A percentile compares a stretch with the other conserved stretches of the same genome.
Evolutionary conservation across 2,329 filamentous ascomycete genomes (phyloP).

Genomic region (Claviceps purpurea): DNA sequence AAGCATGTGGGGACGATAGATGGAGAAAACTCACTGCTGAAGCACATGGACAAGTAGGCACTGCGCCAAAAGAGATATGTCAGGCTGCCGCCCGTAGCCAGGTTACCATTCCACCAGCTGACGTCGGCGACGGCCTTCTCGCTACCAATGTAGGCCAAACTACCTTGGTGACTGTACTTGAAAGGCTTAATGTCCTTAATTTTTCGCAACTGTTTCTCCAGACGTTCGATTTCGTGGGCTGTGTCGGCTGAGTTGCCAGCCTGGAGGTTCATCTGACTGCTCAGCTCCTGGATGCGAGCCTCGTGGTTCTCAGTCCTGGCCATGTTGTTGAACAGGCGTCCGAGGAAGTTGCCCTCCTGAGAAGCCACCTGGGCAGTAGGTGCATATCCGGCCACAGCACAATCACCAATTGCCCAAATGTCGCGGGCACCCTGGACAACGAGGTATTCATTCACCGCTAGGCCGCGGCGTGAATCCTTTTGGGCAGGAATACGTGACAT

Average conservation of each 20-base stretch:
- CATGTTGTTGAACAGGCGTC: slow-evolving; percentile 96
- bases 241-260: slow-evolving; percentile 54
- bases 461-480: slow-evolving; percentile 84
- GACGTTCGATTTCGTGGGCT: slow-evolving; percentile 63
- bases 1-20: neutral
- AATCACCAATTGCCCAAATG: slow-evolving; percentile 97
- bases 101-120: slow-evolving; percentile 92
- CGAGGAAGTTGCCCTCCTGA: slow-evolving; percentile 92
- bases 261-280: slow-evolving; percentile 45
- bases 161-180: slow-evolving; percentile 96
- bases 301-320: slow-evolving; percentile 84
- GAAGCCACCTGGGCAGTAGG: slow-evolving; percentile 93
- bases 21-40: slow-evolving; percentile 66
- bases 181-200: slow-evolving; percentile 95
- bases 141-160: slow-evolving; percentile 92
- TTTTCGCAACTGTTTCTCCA: slow-evolving; percentile 76
- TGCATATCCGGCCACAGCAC: slow-evolving; percentile 92
- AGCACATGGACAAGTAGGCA: slow-evolving; percentile 98
- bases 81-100: slow-evolving; percentile 82
- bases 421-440: slow-evolving; percentile 95
- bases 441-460: slow-evolving; percentile 96
- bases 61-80: slow-evolving; percentile 98
- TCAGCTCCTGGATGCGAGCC: slow-evolving; percentile 56
- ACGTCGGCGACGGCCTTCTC: slow-evolving; percentile 97
- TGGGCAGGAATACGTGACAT: slow-evolving; percentile 88